Conservation (phyloP, 306 rosid species). For the Cicer yamashitae region DNA sequence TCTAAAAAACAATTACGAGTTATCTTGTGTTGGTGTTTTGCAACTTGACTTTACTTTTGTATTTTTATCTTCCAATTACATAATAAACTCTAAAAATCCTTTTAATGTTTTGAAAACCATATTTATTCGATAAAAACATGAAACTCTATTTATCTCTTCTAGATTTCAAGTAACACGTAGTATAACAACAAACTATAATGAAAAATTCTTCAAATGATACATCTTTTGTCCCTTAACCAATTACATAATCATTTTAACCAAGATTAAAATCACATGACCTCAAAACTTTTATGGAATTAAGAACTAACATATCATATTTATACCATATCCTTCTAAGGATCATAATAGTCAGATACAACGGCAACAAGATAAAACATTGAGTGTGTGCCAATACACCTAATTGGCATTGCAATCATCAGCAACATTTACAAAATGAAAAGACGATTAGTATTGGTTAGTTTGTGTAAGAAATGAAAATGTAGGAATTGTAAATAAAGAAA, state of each 20-base stretch:
- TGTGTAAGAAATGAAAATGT: not conserved
- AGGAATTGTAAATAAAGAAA: no score
- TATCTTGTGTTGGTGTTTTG: no score
- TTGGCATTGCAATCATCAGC: constrained; percentile 60
- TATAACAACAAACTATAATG: not conserved
- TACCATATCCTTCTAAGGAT: constrained; percentile 98
- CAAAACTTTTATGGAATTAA: constrained; percentile 17
- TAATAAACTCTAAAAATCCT: no score
- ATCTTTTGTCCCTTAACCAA: constrained; percentile 19
- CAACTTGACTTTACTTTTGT: no score
- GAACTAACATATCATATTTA: constrained; percentile 40
- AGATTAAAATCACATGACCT: constrained; percentile 17
- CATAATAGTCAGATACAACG: constrained; percentile 89
- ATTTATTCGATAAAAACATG: no score
- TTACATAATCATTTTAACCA: constrained; percentile 22
- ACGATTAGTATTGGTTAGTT: constrained; percentile 13
- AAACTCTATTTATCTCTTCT: no score
- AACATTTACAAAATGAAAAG: constrained; percentile 65
- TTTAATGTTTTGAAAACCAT: no score
- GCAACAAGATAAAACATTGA: constrained; percentile 92
- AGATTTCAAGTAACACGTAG: no score
- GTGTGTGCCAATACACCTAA: constrained; percentile 59
- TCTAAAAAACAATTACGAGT: no score
- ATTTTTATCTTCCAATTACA: no score
- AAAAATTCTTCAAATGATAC: not conserved